Base-by-base conservation (phyloP, 495 filamentous ascomycete genomes). In the Neurospora africana region DNA sequence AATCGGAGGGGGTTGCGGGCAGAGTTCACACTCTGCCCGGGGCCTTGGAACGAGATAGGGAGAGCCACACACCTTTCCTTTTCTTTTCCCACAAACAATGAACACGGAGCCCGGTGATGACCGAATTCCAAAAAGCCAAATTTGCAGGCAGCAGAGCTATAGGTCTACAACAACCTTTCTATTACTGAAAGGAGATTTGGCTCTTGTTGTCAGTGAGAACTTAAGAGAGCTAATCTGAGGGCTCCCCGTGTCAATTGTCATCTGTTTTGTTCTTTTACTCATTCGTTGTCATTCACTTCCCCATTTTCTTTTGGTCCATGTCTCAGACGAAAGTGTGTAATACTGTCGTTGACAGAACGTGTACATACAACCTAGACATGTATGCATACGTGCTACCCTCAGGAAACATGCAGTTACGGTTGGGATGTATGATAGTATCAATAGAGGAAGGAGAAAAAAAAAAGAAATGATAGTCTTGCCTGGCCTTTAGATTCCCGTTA, bases 161-260 rank as follows among this genome's bases (percentile, higher is more conserved):
- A 36, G 75, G 71, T 71, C 68, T 70, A 40, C 39, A 33, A 36
- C 35, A 33, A 53, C 58, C 68, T 70, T 69, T 69, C 69, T 44
- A 53, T 53, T 21, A 53, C 35, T 61, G n/a, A 68, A 74, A 61
- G 15, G 21, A 68, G 41, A 58, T 67, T 71, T 68, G 53, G 72
- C 73, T 80, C 79, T 77, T 72, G 86, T 87, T 87, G 80, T 79
- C 85, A 53, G 75, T 88, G 86, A 85, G 86, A 87, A 88, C 86
- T 72, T 58, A 81, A 82, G 86, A 88, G 86, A 88, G 86, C 86
- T 88, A 82, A 87, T 87, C 86, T 88, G 86, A 88, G 86, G 85
- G 86, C 76, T 36, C 44, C 5, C 5, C 53, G 5, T 61, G 53
- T 61, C 53, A 61, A 61, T 30, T 61, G 53, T 30, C 23, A 17